Percentiles rank a stretch among this genome's conserved stretches.
These are phyloP conservation scores for Hypoxylon rickii DNA, from an alignment of 495 filamentous ascomycete genomes.

Conservation along the genomic window DNA sequence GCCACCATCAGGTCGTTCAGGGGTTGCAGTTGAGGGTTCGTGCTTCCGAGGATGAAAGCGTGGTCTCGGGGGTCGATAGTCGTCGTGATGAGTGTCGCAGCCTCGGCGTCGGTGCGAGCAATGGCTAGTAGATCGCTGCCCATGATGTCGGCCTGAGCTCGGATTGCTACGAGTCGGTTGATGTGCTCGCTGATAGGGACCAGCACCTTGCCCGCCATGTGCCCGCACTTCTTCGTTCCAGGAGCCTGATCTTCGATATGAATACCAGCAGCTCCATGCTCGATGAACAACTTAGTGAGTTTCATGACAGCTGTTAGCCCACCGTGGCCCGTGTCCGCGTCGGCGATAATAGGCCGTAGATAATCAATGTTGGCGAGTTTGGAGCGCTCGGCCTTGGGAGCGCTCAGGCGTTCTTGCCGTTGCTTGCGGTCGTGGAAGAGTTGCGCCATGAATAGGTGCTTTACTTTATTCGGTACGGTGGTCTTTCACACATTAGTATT, in stretches of 20 bases:
- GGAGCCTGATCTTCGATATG: slow-evolving; percentile 99
- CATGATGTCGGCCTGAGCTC: slow-evolving; percentile 99
- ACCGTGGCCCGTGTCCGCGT: slow-evolving; percentile 97
- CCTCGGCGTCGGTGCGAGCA: slow-evolving; percentile 95
- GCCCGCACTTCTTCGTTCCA: slow-evolving; percentile 98
- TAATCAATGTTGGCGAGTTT: slow-evolving; percentile 87
- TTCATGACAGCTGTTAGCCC: slow-evolving; percentile 98
- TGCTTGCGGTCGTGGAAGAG: slow-evolving; percentile 99
- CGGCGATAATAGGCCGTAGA: slow-evolving; percentile 93
- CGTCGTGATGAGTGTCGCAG: slow-evolving; percentile 93
- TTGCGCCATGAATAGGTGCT: slow-evolving; percentile 95
- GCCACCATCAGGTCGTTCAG: slow-evolving; percentile 89
- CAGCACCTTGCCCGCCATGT: slow-evolving; percentile 99
- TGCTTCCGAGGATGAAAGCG: slow-evolving; percentile 86
- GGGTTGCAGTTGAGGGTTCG: slow-evolving; percentile 82
- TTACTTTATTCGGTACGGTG: slow-evolving; percentile 97
- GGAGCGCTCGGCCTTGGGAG: slow-evolving; percentile 70
- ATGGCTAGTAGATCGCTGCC: slow-evolving; percentile 86
- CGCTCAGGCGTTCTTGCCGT: slow-evolving; percentile 87
- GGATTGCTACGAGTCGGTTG: slow-evolving; percentile 95
- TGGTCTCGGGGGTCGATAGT: slow-evolving; percentile 96
- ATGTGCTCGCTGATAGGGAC: slow-evolving; percentile 98
- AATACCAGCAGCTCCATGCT: slow-evolving; percentile 95
- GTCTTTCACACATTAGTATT: slow-evolving; percentile 60
- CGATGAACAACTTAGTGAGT: slow-evolving; percentile 95